Evolutionary conservation across 805 yeast species (phyloP), one percentile per base, ranked within the genome.

Genomic region (Candida boleticola): DNA sequence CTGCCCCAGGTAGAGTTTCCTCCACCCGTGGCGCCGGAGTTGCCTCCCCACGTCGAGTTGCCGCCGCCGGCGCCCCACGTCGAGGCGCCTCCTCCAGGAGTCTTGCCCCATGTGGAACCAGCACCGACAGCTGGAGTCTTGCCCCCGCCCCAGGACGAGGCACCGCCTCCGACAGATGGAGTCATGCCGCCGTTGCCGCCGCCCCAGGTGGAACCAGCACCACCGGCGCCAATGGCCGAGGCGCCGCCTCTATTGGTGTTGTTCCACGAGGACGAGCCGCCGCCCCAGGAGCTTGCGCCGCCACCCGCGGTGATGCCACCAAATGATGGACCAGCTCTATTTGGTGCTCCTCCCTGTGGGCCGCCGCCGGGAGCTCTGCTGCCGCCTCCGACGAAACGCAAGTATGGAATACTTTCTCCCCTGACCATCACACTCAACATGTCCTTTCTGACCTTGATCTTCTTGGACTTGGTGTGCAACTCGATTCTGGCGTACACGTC

Each of bases 401-500:
- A 83, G 59, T 87, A 89, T 16, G 95, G 84, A 32, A 85, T 73
- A 44, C 88, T 76, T 49, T 74, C 81, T 36, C 89, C 89, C 43
- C 79, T 82, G 37, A 85, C 78, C 42, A 73, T 54, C 54, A 89
- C 92, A 49, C 88, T 77, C 54, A 93, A 73, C 57, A 83, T 87
- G 26, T 78, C 74, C 57, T 90, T 90, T 53, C 82, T 83, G 26
- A 93, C 86, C 44, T 92, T 87, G 47, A 90, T 81, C 45, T 85
- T 86, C 61, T 92, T 93, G 58, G 83, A 83, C 51, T 90, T 90
- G 21, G 97, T 87, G 63, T 93, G 98, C 49, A 93, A 75, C 66
- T 93, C 99, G 34, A 93, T 87, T 46, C 97, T 79, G 1, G 97
- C 98, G 51, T 77, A 79, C 11, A 85, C 85, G 48, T 95, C 99